Evolutionary conservation across 2,329 filamentous ascomycete species (phyloP).

Genomic region (Aspergillus tanneri): DNA sequence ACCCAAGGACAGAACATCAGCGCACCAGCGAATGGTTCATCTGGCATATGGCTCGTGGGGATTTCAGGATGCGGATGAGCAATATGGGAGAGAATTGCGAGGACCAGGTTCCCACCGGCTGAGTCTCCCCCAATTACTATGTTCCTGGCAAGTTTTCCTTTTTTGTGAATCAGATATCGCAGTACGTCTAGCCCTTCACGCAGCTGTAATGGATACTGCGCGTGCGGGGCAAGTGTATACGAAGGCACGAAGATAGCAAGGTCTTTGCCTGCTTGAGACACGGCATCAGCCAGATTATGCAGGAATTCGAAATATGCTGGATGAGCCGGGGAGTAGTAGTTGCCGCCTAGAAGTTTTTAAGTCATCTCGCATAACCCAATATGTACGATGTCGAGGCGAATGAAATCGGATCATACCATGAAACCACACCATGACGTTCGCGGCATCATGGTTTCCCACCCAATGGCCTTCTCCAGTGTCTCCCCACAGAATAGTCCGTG

Average conservation of each 20-base stretch:
- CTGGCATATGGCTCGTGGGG: no score
- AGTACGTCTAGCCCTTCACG: constrained; percentile 30
- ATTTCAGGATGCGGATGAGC: constrained; percentile 53
- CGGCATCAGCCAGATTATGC: constrained; percentile 35
- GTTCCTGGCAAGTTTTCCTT: constrained; percentile 20
- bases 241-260: constrained; percentile 45
- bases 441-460: background rate
- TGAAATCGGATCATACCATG: no score
- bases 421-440: background rate
- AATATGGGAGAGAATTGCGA: constrained; percentile 25
- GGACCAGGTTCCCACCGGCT: constrained; percentile 30
- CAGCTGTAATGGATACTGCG: constrained; percentile 32
- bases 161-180: constrained; percentile 25
- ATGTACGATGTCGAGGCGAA: no score
- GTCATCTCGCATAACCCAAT: background rate
- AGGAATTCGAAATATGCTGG: constrained; percentile 47
- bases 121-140: constrained; percentile 32
- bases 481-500: background rate
- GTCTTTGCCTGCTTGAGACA: constrained; percentile 35
- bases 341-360: constrained; percentile 52
- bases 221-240: constrained; percentile 50
- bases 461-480: background rate
- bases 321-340: constrained; percentile 17
- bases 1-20: no score
- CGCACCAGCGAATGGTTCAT: no score